phyloP scores from a whole-genome alignment of 1,284 basidiomycete genomes.

The Inonotus obliquus region DNA sequence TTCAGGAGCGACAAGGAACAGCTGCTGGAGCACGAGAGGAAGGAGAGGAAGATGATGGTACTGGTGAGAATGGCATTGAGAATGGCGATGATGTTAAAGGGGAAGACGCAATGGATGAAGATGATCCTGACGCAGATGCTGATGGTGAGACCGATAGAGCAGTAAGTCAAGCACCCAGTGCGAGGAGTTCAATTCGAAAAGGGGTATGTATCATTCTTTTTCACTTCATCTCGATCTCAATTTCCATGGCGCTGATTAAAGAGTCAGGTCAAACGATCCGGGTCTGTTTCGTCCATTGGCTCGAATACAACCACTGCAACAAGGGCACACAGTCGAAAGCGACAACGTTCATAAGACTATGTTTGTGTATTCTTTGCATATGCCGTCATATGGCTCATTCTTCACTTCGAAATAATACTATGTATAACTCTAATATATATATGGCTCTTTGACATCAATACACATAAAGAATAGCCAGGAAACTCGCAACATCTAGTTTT shows the following conservation, averaged over 20 bases:
- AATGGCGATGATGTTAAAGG: slow-evolving; percentile 31
- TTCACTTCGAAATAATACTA: no score
- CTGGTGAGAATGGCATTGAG: slow-evolving; percentile 30
- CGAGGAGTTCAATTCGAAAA: slow-evolving; percentile 44
- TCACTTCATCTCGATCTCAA: not conserved
- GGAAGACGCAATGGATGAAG: slow-evolving; percentile 25
- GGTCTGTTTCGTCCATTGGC: slow-evolving; percentile 21
- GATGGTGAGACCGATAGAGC: slow-evolving; percentile 56
- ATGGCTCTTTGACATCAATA: no score
- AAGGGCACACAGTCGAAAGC: slow-evolving; percentile 17
- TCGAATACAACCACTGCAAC: slow-evolving; percentile 19
- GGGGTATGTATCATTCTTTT: slow-evolving; percentile 38
- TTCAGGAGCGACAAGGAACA: no score
- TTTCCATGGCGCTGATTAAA: not conserved
- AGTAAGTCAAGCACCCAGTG: slow-evolving; percentile 16
- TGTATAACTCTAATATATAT: no score
- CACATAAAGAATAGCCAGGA: no score
- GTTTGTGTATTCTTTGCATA: not conserved
- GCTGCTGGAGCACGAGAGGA: no score
- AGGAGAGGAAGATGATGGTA: slow-evolving; percentile 30
- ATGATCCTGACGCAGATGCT: slow-evolving; percentile 31
- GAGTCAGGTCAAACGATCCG: slow-evolving; percentile 19
- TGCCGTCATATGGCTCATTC: no score
- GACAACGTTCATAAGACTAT: slow-evolving; percentile 7
- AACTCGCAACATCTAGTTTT: not conserved